Evolutionary conservation across 2,329 filamentous ascomycete species (phyloP).

Genomic region (Chrysoporthe austroafricana): DNA sequence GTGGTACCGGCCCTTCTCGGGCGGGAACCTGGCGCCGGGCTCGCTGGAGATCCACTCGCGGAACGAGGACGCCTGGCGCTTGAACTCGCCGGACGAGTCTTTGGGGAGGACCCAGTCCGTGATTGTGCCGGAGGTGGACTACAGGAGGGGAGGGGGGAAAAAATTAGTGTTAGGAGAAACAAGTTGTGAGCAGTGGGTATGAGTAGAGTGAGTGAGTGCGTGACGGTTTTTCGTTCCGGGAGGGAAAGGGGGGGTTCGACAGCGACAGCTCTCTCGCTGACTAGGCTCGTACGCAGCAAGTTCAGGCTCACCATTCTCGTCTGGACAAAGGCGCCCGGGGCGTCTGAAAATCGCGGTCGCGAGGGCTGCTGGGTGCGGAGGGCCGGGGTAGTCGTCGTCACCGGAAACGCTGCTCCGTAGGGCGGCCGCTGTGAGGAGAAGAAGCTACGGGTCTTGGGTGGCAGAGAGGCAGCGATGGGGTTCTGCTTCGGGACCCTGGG

Average conservation of each 20-base stretch:
- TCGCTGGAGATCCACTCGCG: conserved; percentile 78
- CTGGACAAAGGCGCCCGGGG: background rate
- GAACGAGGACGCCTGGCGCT: conserved; percentile 83
- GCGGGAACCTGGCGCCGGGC: conserved; percentile 73
- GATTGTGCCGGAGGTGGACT: conserved; percentile 52
- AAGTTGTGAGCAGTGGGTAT: background rate
- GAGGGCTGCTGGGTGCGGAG: background rate
- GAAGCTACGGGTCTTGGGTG: background rate
- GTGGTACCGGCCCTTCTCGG: conserved; percentile 90
- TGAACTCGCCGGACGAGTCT: conserved; percentile 89
- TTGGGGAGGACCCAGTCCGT: conserved; percentile 81
- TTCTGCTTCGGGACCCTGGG: background rate
- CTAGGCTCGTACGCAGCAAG: background rate
- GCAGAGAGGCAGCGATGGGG: background rate
- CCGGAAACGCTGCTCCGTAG: background rate
- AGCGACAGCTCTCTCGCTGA: background rate
- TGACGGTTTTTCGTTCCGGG: background rate
- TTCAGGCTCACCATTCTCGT: conserved; percentile 27
- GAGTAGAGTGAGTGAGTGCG: background rate
- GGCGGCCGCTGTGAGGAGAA: background rate
- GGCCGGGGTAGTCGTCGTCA: background rate
- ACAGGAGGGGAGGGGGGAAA: background rate
- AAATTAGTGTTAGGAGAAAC: no score
- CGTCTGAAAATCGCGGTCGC: background rate
- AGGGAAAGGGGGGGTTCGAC: no score